Evolutionary conservation across 2,329 filamentous ascomycete species (phyloP), one percentile per base, ranked within the genome.

Genomic region (Alternaria sp.): DNA sequence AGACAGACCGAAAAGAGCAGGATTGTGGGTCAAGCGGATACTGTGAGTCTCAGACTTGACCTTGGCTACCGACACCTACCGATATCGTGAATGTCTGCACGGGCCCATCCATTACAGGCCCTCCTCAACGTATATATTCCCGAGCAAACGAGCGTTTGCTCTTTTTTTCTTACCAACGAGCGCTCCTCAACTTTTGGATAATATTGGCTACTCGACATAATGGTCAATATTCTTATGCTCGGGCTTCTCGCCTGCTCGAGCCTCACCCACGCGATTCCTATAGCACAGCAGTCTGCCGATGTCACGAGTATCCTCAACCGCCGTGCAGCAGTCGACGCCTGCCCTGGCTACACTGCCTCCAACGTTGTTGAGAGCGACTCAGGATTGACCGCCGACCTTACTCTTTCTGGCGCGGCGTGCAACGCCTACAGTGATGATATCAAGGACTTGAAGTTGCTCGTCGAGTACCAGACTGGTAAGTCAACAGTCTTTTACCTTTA

Each of bases 351-450:
- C 79, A 83, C 74, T 28, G 90, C 89, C 2, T 85, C 83, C 18
- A 87, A 90, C 72, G 82, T 92, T 14, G 75, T 81, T 53, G 78
- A 82, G 52, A 85, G 81, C 0, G 72, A 77, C 36, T 81, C 80
- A 51, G 87, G 87, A 9, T 80, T 95, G 54, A 91, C 86, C 1
- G 93, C 92, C 2, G 85, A 90, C 65, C 82, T 97, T 49, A 84
- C 79, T 3, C 84, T 96, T 11, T 90, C 90, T 8, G 92, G 92
- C 0, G 71, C 82, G 10, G 83, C 89, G 6, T 90, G 88, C 76
- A 86, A 89, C 70, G 80, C 80, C 16, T 90, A 88, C 67, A 87
- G 88, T 49, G 80, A 80, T 2, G 88, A 90, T 67, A 65, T 90
- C 57, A 73, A 80, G 52, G 79, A 85, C 57, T 76, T 90, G 65